Evolutionary conservation across 2,329 filamentous ascomycete species (phyloP), one percentile per base, ranked within the genome.

Genomic region (Xylariaceae sp.): DNA sequence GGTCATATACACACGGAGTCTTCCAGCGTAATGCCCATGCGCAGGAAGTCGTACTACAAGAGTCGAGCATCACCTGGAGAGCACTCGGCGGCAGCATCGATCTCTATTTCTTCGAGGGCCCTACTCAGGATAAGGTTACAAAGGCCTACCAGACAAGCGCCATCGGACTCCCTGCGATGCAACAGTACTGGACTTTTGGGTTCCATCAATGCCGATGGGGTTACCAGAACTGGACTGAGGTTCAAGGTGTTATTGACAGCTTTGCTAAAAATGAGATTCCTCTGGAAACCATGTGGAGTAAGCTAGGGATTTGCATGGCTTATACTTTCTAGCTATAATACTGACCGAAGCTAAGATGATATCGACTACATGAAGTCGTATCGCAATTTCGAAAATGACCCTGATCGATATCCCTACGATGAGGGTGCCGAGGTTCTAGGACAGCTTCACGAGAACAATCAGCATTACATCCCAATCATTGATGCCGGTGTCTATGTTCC

Each of bases 121-220:
- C 88, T 0, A 83, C 78, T 0, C 84, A 86, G 51, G 75, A 80
- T 6, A 80, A 86, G 12, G 84, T 91, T 19, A 88, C 83, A 14
- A 83, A 82, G 65, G 79, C 87, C 38, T 94, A 93, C 65, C 84
- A 89, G 56, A 69, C 73, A 51, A 84, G 80, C 48, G 80, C 85
- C 1, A 75, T 86, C 47, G 89, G 89, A 0, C 72, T 89, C 5
- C 89, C 89, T 1, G 84, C 84, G 0, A 85, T 93, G 82, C 87
- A 92, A 64, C 85, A 88, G 59, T 94, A 94, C 71, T 93, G 83
- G 77, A 83, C 86, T 0, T 83, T 95, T 54, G 90, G 90, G 1
- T 93, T 80, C 65, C 90, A 95, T 59, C 89, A 95, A 66, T 93
- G 89, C 61, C 80, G 88, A 53, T 94, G 89, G 84, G 90, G 89